These are phyloP conservation scores for Alternaria consortialis DNA, from an alignment of 2,329 filamentous ascomycete species.

Conservation along the genomic window DNA sequence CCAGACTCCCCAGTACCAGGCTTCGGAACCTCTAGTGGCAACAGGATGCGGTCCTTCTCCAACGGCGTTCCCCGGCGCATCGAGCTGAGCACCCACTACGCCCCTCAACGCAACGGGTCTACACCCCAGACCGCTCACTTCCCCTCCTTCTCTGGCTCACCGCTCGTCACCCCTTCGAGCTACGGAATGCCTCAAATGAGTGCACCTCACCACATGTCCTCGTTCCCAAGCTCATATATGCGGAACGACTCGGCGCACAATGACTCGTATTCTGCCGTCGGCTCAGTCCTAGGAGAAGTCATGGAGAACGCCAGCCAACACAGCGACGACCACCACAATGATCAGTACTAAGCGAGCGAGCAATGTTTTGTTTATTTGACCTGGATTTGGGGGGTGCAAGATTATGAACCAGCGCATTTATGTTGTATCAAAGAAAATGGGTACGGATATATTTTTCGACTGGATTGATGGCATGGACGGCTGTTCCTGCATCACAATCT, in stretches of 20 bases:
- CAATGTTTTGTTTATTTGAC: conserved; percentile 4
- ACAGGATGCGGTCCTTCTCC: conserved; percentile 53
- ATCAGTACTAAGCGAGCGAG: conserved; percentile 28
- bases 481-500: conserved; percentile 8
- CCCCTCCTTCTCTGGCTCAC: conserved; percentile 52
- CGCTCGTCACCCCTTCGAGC: conserved; percentile 49
- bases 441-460: conserved; percentile 20
- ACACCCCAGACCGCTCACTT: conserved; percentile 53
- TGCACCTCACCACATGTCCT: conserved; percentile 52
- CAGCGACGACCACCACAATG: conserved; percentile 41
- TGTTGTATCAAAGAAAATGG: conserved; percentile 13
- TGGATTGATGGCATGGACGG: conserved; percentile 15
- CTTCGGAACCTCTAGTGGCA: conserved; percentile 50
- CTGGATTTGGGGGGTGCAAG: conserved; percentile 18
- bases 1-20: conserved; percentile 51
- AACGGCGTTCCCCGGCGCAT: conserved; percentile 51
- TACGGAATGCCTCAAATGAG: conserved; percentile 51
- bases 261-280: conserved; percentile 48
- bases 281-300: conserved; percentile 49
- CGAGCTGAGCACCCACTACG: conserved; percentile 53
- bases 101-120: conserved; percentile 43
- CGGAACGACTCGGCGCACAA: conserved; percentile 47
- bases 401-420: conserved; percentile 1
- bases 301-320: conserved; percentile 46
- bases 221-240: conserved; percentile 50